Conservation (phyloP, 2,329 filamentous ascomycete species). For the Calonectria crousiana region DNA sequence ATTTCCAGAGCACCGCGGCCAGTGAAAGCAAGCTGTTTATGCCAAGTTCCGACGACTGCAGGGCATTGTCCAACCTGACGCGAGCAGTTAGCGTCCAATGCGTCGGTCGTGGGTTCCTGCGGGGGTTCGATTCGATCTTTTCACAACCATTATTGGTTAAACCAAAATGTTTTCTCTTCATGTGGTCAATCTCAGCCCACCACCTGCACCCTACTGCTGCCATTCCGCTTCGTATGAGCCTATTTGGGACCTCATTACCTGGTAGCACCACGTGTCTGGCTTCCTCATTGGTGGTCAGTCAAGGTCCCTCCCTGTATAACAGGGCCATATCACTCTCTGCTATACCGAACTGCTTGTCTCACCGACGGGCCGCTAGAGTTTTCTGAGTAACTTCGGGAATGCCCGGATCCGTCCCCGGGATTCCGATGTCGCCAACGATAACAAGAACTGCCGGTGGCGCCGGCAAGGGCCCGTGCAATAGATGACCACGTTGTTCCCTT, state of each 20-base stretch:
- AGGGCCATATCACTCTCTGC: background rate
- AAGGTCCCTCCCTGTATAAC: background rate
- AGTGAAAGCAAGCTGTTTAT: background rate
- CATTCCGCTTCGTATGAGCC: background rate
- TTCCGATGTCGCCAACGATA: background rate
- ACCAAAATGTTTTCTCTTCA: background rate
- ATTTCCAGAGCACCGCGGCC: background rate
- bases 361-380: background rate
- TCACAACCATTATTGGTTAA: background rate
- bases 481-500: background rate
- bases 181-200: background rate
- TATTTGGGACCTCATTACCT: background rate
- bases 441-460: background rate
- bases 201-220: background rate
- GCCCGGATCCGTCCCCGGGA: background rate
- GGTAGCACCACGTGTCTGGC: background rate
- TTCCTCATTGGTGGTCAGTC: background rate
- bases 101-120: background rate
- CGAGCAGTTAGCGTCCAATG: background rate
- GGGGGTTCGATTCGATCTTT: background rate
- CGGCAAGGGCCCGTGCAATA: background rate
- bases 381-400: background rate
- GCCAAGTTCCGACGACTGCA: background rate
- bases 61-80: slow-evolving; percentile 4
- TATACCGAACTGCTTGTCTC: background rate